Base-by-base conservation (phyloP, 2,329 filamentous ascomycete species). In the Fusarium nanum region DNA sequence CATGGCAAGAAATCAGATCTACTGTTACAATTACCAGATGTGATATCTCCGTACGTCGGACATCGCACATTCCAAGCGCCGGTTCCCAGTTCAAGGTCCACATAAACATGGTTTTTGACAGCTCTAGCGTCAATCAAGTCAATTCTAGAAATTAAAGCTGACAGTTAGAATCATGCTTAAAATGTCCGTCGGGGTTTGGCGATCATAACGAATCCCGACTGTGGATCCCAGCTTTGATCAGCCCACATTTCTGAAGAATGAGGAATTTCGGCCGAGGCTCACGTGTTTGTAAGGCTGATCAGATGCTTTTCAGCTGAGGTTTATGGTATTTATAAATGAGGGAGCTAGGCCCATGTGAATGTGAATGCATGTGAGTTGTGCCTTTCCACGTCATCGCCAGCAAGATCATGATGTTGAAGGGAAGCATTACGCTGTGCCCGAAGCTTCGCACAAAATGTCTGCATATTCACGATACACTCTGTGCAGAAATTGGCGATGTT, bases 131-230 rank as follows among this genome's bases (percentile, higher is more conserved):
- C 14, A 7, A 13, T 18, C 25, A 27, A 42, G 18, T 34, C 10
- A 25, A 27, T 53, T 37, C 8, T 55, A 53, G 32, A 53, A 46
- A 42, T 48, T 48, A 37, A n/a, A 48, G 32, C 30, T 60, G 22
- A 42, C 13, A 47, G 7, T 18, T 37, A 11, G 5, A 28, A 41
- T 28, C 44, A 60, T 53, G 20, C 49, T 67, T 44, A 50, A 62
- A 67, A 67, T 67, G 41, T 50, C 56, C 64, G 63, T 63, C 64
- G 64, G 64, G 25, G 46, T 67, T 67, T 63, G 47, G 4, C n/a
- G 23, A 56, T 37, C 12, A 23, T 11, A 28, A 53, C 16, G 34
- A 37, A 25, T 10, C 7, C 62, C 63, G 63, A 67, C 12, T 41
- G 56, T 67, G 63, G 63, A 54, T 60, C 58, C 20, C 14, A 12